phyloP scores from a whole-genome alignment of 2,329 filamentous ascomycete species.

The Colletotrichum sojae region DNA sequence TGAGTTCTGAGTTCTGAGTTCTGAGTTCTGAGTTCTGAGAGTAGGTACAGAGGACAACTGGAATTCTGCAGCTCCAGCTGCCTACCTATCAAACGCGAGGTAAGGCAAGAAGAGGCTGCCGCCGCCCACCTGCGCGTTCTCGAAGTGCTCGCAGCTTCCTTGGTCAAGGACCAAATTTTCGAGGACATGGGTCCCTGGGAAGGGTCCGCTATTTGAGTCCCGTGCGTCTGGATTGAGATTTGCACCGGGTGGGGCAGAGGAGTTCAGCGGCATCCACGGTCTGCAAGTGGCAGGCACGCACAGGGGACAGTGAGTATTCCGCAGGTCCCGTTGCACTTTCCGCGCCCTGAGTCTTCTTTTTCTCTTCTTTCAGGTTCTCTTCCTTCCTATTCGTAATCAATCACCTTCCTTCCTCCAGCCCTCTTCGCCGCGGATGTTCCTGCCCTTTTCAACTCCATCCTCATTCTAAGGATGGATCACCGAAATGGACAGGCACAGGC shows the following conservation, averaged over 20 bases:
- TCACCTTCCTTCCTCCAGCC: too few relatives aligned
- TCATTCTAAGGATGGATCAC: too few relatives aligned
- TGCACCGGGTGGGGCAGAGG: conserved; percentile 14
- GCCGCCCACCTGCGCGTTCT: neutral
- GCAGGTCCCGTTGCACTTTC: too few relatives aligned
- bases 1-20: too few relatives aligned
- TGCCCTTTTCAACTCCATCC: too few relatives aligned
- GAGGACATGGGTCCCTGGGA: neutral
- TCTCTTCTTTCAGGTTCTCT: too few relatives aligned
- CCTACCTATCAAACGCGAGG: too few relatives aligned
- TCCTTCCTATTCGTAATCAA: too few relatives aligned
- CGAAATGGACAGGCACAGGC: too few relatives aligned
- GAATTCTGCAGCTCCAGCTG: neutral
- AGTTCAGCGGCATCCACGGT: too few relatives aligned
- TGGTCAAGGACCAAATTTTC: neutral
- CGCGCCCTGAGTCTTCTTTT: too few relatives aligned
- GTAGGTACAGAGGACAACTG: neutral
- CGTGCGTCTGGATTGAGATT: conserved; percentile 33
- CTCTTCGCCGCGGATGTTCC: too few relatives aligned
- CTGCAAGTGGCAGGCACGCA: neutral
- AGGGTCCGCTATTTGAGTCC: conserved; percentile 14
- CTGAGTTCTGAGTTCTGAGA: neutral
- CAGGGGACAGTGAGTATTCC: neutral
- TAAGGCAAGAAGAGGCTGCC: neutral
- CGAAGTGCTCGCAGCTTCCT: neutral